Conservation (phyloP, 257 asterid genomes). For the Gentiana straminea region DNA sequence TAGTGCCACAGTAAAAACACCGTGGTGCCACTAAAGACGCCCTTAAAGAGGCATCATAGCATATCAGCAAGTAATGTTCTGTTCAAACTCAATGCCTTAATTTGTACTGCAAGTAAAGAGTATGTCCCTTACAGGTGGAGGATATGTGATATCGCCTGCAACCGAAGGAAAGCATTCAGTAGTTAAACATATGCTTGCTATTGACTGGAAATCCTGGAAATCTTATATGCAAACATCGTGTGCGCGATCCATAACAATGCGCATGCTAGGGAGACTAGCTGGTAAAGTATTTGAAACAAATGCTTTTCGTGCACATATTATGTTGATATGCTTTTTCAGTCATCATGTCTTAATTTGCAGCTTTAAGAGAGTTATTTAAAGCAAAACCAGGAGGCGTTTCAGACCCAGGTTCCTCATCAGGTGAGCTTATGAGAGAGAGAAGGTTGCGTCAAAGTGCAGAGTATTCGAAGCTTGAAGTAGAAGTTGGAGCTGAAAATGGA, state of each 20-base stretch:
- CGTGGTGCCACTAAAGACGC: no score
- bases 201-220: constrained; percentile 86
- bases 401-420: constrained; percentile 55
- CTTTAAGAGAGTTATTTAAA: constrained; percentile 81
- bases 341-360: constrained; percentile 25
- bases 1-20: no score
- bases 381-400: constrained; percentile 48
- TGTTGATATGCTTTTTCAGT: not conserved
- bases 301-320: not conserved
- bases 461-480: constrained; percentile 46
- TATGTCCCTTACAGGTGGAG: constrained; percentile 57
- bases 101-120: constrained; percentile 5
- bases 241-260: constrained; percentile 66
- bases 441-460: constrained; percentile 34
- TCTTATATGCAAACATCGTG: constrained; percentile 47
- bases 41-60: no score
- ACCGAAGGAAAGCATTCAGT: constrained; percentile 64
- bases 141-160: constrained; percentile 62
- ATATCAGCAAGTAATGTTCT: no score
- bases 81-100: not conserved
- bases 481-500: constrained; percentile 35
- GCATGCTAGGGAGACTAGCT: constrained; percentile 34
- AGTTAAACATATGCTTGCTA: constrained; percentile 74
- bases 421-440: constrained; percentile 49
- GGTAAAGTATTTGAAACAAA: constrained; percentile 6